A percentile compares a stretch with the other conserved stretches of the same genome.
Conservation (phyloP, 345 rosid genomes). For the Lepidium sativum region DNA sequence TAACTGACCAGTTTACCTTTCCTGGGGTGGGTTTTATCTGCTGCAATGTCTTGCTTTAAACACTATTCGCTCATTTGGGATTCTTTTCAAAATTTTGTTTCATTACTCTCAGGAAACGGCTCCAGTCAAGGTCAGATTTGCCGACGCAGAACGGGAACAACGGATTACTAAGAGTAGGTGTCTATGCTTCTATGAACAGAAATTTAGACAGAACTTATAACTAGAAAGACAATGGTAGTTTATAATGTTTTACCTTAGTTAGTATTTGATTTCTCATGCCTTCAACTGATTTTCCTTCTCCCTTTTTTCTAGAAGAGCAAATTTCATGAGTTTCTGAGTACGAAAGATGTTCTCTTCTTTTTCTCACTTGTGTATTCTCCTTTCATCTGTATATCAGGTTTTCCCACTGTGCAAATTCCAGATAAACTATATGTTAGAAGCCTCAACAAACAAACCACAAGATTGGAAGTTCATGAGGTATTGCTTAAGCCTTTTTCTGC, state of each 20-base stretch:
- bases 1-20: slow-evolving; percentile 50
- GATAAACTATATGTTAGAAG: slow-evolving; percentile 74
- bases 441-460: slow-evolving; percentile 57
- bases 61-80: not conserved
- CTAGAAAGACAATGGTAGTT: not conserved
- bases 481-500: slow-evolving; percentile 7
- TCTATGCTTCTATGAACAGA: not conserved
- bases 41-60: not conserved
- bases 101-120: slow-evolving; percentile 38
- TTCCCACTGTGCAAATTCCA: slow-evolving; percentile 29
- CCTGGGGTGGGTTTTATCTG: slow-evolving; percentile 60
- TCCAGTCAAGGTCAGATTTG: slow-evolving; percentile 64
- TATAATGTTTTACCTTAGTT: not conserved
- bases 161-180: slow-evolving; percentile 34
- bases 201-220: not conserved
- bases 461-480: slow-evolving; percentile 67
- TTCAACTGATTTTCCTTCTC: not conserved
- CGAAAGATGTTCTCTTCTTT: not conserved
- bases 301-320: not conserved
- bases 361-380: slow-evolving; percentile 5
- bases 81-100: not conserved
- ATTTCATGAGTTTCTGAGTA: not conserved
- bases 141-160: slow-evolving; percentile 69
- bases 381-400: slow-evolving; percentile 6
- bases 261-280: not conserved